These are phyloP conservation scores for Leccinum pellstonianum DNA, from an alignment of 768 basidiomycete genomes.

Conservation along the genomic window DNA sequence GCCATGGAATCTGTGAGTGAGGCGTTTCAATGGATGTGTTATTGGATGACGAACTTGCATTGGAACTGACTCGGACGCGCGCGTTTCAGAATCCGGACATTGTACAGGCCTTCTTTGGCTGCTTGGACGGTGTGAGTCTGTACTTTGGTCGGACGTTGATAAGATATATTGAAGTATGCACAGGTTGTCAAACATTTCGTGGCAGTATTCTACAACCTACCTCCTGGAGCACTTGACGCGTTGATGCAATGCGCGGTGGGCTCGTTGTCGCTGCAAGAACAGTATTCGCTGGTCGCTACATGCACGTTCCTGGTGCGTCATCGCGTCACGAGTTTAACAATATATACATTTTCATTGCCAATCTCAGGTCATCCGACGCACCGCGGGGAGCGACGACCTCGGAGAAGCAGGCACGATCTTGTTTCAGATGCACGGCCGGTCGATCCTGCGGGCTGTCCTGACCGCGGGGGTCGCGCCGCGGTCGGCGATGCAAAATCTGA, in stretches of 20 bases:
- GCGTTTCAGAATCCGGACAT: slow-evolving; percentile 79
- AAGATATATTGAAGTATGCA: slow-evolving; percentile 1
- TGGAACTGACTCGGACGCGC: slow-evolving; percentile 9
- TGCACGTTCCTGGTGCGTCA: slow-evolving; percentile 76
- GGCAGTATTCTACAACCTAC: slow-evolving; percentile 55
- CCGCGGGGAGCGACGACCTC: slow-evolving; percentile 62
- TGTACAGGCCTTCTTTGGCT: slow-evolving; percentile 85
- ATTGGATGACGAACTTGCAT: neutral
- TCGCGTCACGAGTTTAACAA: neutral
- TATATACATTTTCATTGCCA: neutral
- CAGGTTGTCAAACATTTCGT: slow-evolving; percentile 60
- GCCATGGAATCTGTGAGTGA: slow-evolving; percentile 69
- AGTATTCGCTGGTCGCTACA: slow-evolving; percentile 81
- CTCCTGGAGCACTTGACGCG: slow-evolving; percentile 60
- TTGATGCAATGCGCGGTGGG: slow-evolving; percentile 68
- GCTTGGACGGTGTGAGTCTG: slow-evolving; percentile 66
- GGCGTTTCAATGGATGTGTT: neutral
- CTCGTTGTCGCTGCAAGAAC: slow-evolving; percentile 71
- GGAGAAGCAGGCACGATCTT: slow-evolving; percentile 52
- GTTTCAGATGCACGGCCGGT: slow-evolving; percentile 53
- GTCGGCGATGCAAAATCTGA: slow-evolving; percentile 80
- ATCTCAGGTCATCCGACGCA: slow-evolving; percentile 58
- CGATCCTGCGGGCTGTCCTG: slow-evolving; percentile 71
- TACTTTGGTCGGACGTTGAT: neutral
- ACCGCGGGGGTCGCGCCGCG: slow-evolving; percentile 79